Base-by-base conservation (phyloP, 305 asterid genomes). In the Solanum hybrid region DNA sequence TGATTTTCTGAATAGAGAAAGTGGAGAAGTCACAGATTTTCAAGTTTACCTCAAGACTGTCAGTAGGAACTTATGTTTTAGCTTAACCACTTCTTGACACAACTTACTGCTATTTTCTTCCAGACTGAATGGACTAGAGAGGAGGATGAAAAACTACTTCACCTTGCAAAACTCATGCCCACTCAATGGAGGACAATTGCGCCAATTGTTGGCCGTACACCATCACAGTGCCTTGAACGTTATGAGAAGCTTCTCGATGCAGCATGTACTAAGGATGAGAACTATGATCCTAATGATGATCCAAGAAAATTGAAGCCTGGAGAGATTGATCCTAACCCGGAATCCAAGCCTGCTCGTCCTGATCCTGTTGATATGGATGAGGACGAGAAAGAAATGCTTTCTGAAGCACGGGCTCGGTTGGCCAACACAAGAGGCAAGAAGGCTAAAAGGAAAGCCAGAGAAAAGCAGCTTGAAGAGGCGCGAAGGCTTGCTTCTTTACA, bases 331-430 rank as follows among this genome's bases (percentile, higher is more conserved):
- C 99, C 99, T 37, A 95, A 98, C 90, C 99, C 98, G 4, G 99
- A 98, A 92, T 95, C 98, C 31, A 98, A 96, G 91, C 98, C 99
- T 69, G 98, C 99, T 45, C 98, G 99, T 69, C 99, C 99, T 14
- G 98, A 98, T 92, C 98, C 99, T n/a, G 99, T 96, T 88, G 99
- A 96, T 88, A 98, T 96, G 99, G 99, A 98, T 84, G 99, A 98
- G 91, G 99, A 96, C 82, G 99, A 98, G 94, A 98, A 98, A 90
- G 99, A 98, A 94, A 98, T 98, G 99, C 98, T 98, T 89, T 96
- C 99, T 84, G 99, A 98, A 94, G 99, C 99, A 38, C 93, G 99
- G 36, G 99, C 99, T 37, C 91, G 99, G 24, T 92, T 97, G 87
- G 99, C 99, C 88, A 97, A 97, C 92, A 97, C 99, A 10, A 94